These are phyloP conservation scores for Colletotrichum paranaense DNA, from an alignment of 2,329 filamentous ascomycete species.

Conservation along the genomic window DNA sequence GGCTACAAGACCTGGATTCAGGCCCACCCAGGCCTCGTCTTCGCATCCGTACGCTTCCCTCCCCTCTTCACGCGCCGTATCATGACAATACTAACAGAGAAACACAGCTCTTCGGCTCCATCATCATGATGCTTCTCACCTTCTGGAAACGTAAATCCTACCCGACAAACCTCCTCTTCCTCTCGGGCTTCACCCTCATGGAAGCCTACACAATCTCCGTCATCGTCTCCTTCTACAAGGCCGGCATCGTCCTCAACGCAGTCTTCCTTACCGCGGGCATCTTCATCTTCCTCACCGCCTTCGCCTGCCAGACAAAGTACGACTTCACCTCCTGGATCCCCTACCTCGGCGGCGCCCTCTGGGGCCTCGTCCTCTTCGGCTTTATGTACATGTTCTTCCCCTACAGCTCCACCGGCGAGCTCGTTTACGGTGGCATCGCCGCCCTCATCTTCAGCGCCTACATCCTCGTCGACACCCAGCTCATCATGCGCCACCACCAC, in stretches of 20 bases:
- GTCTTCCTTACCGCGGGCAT: slow-evolving; percentile 88
- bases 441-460: slow-evolving; percentile 94
- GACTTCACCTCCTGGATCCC: slow-evolving; percentile 98
- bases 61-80: neutral
- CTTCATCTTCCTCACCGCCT: slow-evolving; percentile 82
- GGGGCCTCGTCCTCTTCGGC: slow-evolving; percentile 91
- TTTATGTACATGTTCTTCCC: slow-evolving; percentile 95
- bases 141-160: slow-evolving; percentile 98
- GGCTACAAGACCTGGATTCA: slow-evolving; percentile 91
- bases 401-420: slow-evolving; percentile 81
- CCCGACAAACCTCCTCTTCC: slow-evolving; percentile 93
- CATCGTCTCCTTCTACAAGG: slow-evolving; percentile 90
- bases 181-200: slow-evolving; percentile 87
- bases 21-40: slow-evolving; percentile 84
- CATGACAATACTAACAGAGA: slow-evolving; percentile 36
- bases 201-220: slow-evolving; percentile 96
- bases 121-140: slow-evolving; percentile 86
- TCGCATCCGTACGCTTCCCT: slow-evolving; percentile 72
- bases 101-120: slow-evolving; percentile 77
- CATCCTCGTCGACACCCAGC: slow-evolving; percentile 95
- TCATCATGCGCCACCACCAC: slow-evolving; percentile 95
- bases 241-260: slow-evolving; percentile 87
- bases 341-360: slow-evolving; percentile 90
- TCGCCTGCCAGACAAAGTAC: slow-evolving; percentile 97
- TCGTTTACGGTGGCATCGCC: slow-evolving; percentile 83